Conservation (phyloP, 176 grass and related monocot species). For the Oryza officinalis region DNA sequence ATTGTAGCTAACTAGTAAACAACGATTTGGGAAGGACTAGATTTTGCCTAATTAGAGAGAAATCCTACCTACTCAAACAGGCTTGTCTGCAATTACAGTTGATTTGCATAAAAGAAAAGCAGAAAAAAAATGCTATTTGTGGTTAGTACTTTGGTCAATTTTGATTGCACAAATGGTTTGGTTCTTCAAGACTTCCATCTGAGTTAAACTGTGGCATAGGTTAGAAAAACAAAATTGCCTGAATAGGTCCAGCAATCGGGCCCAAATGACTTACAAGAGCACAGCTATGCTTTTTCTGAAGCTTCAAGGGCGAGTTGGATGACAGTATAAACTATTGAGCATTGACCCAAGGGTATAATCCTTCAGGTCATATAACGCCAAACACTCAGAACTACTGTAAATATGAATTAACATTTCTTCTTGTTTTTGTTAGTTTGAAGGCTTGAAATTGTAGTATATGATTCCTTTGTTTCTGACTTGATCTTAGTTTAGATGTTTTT, state of each 20-base stretch:
- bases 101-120: neutral
- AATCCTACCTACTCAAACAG: neutral
- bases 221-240: neutral
- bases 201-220: neutral
- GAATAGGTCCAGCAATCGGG: neutral
- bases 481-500: neutral
- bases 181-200: neutral
- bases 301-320: neutral
- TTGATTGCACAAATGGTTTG: neutral
- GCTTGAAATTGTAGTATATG: neutral
- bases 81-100: neutral
- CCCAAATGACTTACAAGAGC: neutral
- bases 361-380: neutral
- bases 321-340: neutral
- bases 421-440: conserved; percentile 18
- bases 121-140: neutral
- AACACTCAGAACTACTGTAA: neutral
- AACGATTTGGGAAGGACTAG: neutral
- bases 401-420: neutral
- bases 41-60: neutral
- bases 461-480: neutral
- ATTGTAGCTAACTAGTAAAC: neutral
- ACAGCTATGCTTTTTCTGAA: neutral
- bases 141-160: neutral
- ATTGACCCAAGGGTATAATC: neutral